A percentile compares a stretch with the other conserved stretches of the same genome.
Evolutionary conservation across 768 basidiomycete species (phyloP).

Genomic region (Suillus subluteus): DNA sequence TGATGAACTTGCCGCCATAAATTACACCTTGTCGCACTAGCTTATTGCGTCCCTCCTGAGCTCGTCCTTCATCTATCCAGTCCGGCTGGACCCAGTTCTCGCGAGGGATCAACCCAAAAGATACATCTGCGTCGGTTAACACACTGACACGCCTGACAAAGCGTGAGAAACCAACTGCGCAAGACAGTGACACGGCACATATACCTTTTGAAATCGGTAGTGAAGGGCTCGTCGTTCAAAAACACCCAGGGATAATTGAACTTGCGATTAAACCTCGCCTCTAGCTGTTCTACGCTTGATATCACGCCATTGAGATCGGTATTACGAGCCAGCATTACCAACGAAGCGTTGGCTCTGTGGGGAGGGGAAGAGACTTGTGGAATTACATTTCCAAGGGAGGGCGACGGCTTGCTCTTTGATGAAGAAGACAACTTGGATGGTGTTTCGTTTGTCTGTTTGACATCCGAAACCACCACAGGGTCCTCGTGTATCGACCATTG

Average conservation of each 20-base stretch:
- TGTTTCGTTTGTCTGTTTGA: neutral
- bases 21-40: slow-evolving; percentile 54
- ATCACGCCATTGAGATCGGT: slow-evolving; percentile 48
- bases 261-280: slow-evolving; percentile 60
- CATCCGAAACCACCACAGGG: neutral
- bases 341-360: slow-evolving; percentile 57
- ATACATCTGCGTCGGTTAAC: slow-evolving; percentile 45
- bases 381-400: slow-evolving; percentile 9
- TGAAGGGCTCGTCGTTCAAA: slow-evolving; percentile 63
- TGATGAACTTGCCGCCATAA: slow-evolving; percentile 47
- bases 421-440: neutral
- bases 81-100: slow-evolving; percentile 74
- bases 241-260: slow-evolving; percentile 66
- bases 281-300: slow-evolving; percentile 55
- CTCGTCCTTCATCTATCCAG: slow-evolving; percentile 72
- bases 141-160: slow-evolving; percentile 35
- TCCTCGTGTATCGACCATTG: slow-evolving; percentile 10
- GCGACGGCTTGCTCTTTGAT: neutral
- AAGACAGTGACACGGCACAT: slow-evolving; percentile 7
- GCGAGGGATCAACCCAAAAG: slow-evolving; percentile 60
- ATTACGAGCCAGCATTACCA: slow-evolving; percentile 59
- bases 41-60: slow-evolving; percentile 51
- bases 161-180: slow-evolving; percentile 21
- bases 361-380: neutral
- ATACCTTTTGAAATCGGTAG: slow-evolving; percentile 53